Evolutionary conservation across 2,329 filamentous ascomycete species (phyloP).

Genomic region (Talaromyces verruculosus): DNA sequence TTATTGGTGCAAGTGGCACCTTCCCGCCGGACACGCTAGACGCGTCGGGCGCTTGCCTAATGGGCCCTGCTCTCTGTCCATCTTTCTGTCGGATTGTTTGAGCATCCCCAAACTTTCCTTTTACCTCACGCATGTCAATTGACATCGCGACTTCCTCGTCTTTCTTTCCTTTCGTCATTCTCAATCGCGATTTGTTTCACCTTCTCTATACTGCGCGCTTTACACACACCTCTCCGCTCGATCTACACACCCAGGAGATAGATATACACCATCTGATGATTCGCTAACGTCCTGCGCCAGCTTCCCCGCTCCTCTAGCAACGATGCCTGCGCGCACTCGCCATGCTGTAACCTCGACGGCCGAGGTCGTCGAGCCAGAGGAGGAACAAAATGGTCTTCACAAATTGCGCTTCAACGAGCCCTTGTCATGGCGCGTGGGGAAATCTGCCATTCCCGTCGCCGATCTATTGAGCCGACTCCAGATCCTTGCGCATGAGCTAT

Average conservation of each 20-base stretch:
- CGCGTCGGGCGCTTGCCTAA: conserved; percentile 20
- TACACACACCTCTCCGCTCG: background rate
- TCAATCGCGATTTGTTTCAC: background rate
- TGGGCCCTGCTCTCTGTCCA: background rate
- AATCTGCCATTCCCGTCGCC: conserved; percentile 73
- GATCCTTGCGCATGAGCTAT: conserved; percentile 76
- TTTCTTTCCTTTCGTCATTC: background rate
- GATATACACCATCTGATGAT: conserved; percentile 20
- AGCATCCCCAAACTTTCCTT: conserved; percentile 6
- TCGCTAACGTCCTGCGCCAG: conserved; percentile 20
- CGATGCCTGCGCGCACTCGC: conserved; percentile 47
- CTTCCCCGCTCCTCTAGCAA: conserved; percentile 27
- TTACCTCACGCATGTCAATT: conserved; percentile 11
- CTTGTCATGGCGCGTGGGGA: conserved; percentile 87
- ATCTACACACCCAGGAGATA: background rate
- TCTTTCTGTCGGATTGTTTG: conserved; percentile 1
- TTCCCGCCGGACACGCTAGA: conserved; percentile 22
- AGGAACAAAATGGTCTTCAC: conserved; percentile 34
- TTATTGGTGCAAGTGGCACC: conserved; percentile 3
- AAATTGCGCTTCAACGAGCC: conserved; percentile 77
- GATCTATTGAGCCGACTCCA: conserved; percentile 81
- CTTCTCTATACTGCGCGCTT: background rate
- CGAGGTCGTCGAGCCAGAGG: conserved; percentile 36
- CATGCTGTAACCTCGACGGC: conserved; percentile 35
- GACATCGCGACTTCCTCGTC: background rate